These are phyloP conservation scores for Westerdykella sp. DNA, from an alignment of 2,329 filamentous ascomycete genomes.

Conservation along the genomic window DNA sequence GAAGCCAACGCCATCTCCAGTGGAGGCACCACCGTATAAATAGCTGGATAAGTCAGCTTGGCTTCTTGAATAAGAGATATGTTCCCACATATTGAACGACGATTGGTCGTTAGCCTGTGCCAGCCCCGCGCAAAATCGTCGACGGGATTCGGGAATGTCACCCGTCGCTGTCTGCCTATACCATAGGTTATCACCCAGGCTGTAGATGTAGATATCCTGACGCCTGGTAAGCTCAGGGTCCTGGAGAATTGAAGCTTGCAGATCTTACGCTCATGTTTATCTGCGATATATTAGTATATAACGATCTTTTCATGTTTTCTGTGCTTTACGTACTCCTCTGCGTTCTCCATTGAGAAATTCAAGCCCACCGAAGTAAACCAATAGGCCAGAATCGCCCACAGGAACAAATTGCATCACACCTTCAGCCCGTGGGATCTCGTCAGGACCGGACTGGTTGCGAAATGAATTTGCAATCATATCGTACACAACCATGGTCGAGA, in stretches of 20 bases:
- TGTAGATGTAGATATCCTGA: conserved; percentile 48
- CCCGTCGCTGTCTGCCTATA: conserved; percentile 51
- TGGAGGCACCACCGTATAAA: conserved; percentile 51
- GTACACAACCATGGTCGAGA: conserved; percentile 48
- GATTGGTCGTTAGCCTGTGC: conserved; percentile 51
- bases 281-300: conserved; percentile 7
- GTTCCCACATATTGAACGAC: conserved; percentile 54
- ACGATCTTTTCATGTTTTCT: background rate
- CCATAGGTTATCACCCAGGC: conserved; percentile 52
- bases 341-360: conserved; percentile 9
- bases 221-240: background rate
- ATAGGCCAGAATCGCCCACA: conserved; percentile 50
- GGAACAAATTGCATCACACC: conserved; percentile 54
- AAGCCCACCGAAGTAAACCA: conserved; percentile 56
- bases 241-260: background rate
- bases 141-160: conserved; percentile 44
- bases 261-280: conserved; percentile 13
- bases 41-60: conserved; percentile 40
- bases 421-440: conserved; percentile 49
- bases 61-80: background rate
- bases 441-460: conserved; percentile 48
- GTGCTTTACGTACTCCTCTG: conserved; percentile 5
- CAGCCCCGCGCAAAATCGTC: conserved; percentile 53
- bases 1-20: conserved; percentile 43
- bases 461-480: conserved; percentile 47